Base-by-base conservation (phyloP, 2,329 filamentous ascomycete genomes). In the Paraconiothyrium sp. region DNA sequence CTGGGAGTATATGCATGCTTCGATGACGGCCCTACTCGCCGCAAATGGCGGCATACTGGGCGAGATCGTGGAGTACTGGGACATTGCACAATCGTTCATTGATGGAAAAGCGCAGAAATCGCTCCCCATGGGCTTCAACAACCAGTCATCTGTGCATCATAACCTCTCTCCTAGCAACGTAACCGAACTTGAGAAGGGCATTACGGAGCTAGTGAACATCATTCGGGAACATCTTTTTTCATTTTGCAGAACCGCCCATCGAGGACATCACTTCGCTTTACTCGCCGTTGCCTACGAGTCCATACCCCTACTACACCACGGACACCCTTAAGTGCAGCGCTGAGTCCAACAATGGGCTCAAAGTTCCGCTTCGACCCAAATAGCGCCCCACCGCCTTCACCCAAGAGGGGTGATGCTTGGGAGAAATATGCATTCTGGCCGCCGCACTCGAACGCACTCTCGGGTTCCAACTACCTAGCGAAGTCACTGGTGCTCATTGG, bases 361-460 rank as follows among this genome's bases (percentile, higher is more conserved):
- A 88, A 91, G 1, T 94, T 97, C 79, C 91, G 89, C 58, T 88
- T 97, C 62, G 93, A 97, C 72, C 84, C 88, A 0, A 90, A 87
- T 72, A 93, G 92, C 64, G 82, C 92, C 2, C 94, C 93, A 1
- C 89, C 90, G 1, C 92, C 91, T 0, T 92, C 93, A 0, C 92
- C 79, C 4, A 77, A 86, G 68, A 87, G 87, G 48, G 94, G 94
- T 6, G 93, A 97, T 70, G 82, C 90, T 0, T 98, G 93, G 93
- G 95, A 98, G 91, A 94, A 80, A 88, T 95, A 81, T 77, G 94
- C 94, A 0, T 99, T 98, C 78, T 98, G 94, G 94, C 94, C 94
- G 4, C 95, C 94, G 0, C 90, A 92, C 80, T 92, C 93, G 1
- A 98, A 97, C 74, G 94, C 94, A 0, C 82, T 98, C 27, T 96